Conservation (phyloP, 73 alveolate genomes). For the Stentor coeruleus region DNA sequence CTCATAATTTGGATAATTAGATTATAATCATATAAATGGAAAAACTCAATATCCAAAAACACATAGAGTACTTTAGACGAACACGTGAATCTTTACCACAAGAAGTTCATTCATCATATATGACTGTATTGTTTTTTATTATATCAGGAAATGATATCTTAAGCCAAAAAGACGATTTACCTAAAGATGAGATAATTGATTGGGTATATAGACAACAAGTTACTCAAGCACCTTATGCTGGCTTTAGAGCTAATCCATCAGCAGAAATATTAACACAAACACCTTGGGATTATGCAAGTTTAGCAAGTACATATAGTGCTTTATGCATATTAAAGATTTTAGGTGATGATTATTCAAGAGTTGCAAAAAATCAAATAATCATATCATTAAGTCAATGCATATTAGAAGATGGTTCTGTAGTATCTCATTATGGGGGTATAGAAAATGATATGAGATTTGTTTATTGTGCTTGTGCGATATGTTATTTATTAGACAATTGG, state of each 20-base stretch:
- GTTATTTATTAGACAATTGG: conserved; percentile 17
- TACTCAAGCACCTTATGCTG: neutral
- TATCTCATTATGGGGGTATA: neutral
- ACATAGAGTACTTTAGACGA: neutral
- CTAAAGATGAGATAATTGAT: conserved; percentile 21
- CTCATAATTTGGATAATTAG: no score
- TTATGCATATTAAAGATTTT: conserved; percentile 16
- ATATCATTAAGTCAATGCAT: neutral
- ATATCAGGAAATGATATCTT: neutral
- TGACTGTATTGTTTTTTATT: conserved; percentile 10
- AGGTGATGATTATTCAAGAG: conserved; percentile 36
- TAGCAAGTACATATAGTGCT: conserved; percentile 39
- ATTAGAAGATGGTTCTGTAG: neutral
- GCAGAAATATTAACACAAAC: neutral
- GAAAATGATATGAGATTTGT: conserved; percentile 40
- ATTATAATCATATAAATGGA: neutral
- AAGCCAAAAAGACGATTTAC: neutral
- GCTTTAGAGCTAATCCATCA: conserved; percentile 29
- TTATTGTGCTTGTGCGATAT: conserved; percentile 39
- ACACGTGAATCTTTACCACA: neutral
- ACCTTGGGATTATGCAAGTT: conserved; percentile 25
- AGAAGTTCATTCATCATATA: conserved; percentile 19
- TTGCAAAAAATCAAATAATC: neutral
- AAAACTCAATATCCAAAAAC: neutral
- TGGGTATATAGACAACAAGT: conserved; percentile 33